Evolutionary conservation across 2,329 filamentous ascomycete genomes (phyloP).

Genomic region (Calonectria crousiana): DNA sequence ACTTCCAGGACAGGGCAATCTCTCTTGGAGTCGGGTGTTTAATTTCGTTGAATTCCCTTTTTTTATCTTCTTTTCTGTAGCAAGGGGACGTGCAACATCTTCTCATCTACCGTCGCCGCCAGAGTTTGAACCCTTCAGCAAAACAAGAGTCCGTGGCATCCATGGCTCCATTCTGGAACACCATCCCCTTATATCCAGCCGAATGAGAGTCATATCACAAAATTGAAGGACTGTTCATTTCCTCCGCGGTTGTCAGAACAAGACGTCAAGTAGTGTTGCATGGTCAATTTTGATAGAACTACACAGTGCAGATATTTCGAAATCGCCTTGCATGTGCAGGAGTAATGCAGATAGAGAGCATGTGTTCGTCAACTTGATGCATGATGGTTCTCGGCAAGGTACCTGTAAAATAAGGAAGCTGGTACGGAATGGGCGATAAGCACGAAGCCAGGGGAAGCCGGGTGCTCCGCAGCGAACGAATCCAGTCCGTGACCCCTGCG

Average conservation of each 20-base stretch:
- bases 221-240: constrained; percentile 33
- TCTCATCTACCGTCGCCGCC: constrained; percentile 34
- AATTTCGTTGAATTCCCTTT: constrained; percentile 46
- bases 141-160: constrained; percentile 41
- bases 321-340: constrained; percentile 8
- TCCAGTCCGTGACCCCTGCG: not conserved
- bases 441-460: constrained; percentile 3
- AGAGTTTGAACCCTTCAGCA: constrained; percentile 27
- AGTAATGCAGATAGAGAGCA: not conserved
- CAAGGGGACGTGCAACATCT: constrained; percentile 13
- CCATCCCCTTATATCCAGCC: constrained; percentile 24
- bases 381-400: not conserved
- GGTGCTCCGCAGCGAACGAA: not conserved
- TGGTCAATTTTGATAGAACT: not conserved
- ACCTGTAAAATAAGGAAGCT: not conserved
- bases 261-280: not conserved
- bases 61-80: constrained; percentile 27
- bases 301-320: constrained; percentile 3
- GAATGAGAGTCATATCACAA: constrained; percentile 21
- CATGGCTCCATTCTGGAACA: constrained; percentile 38
- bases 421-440: constrained; percentile 2
- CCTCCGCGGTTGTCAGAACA: constrained; percentile 21
- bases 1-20: constrained; percentile 43
- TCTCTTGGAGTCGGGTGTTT: constrained; percentile 38
- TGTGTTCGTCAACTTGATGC: constrained; percentile 9